phyloP scores from a whole-genome alignment of 768 basidiomycete genomes.

The Collybiopsis confluens region DNA sequence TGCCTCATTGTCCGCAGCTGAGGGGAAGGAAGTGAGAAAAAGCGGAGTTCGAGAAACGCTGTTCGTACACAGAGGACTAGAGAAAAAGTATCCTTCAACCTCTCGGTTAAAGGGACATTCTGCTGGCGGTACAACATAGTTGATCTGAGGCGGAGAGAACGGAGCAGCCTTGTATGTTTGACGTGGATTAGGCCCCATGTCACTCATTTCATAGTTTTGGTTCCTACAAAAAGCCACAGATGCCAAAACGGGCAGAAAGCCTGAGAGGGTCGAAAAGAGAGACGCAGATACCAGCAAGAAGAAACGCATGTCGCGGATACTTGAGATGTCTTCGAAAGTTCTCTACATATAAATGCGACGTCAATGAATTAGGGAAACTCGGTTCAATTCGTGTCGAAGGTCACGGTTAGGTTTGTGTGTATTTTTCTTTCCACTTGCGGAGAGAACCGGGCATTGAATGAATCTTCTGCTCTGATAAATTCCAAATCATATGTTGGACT shows the following conservation, averaged over 20 bases:
- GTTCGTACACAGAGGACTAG: neutral
- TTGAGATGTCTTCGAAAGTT: too few species aligned
- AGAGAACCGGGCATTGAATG: too few species aligned
- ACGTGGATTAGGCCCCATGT: neutral
- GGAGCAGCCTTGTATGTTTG: slow-evolving; percentile 2
- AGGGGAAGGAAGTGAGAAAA: neutral
- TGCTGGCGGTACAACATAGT: neutral
- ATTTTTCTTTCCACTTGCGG: too few species aligned
- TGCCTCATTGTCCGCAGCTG: neutral
- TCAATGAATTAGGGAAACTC: too few species aligned
- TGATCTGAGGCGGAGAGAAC: neutral
- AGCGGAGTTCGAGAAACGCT: neutral
- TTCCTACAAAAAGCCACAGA: slow-evolving; percentile 1
- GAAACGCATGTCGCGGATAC: too few species aligned
- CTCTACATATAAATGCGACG: too few species aligned
- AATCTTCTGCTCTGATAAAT: too few species aligned
- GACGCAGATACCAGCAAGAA: neutral
- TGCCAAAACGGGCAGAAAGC: neutral
- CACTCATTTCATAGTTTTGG: neutral
- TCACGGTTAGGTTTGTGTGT: too few species aligned
- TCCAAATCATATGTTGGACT: too few species aligned
- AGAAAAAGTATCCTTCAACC: neutral
- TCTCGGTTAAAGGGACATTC: slow-evolving; percentile 1
- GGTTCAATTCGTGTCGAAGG: too few species aligned
- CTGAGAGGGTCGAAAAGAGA: neutral